Conservation (phyloP, 345 rosid species). For the Schrenkiella parvula region DNA sequence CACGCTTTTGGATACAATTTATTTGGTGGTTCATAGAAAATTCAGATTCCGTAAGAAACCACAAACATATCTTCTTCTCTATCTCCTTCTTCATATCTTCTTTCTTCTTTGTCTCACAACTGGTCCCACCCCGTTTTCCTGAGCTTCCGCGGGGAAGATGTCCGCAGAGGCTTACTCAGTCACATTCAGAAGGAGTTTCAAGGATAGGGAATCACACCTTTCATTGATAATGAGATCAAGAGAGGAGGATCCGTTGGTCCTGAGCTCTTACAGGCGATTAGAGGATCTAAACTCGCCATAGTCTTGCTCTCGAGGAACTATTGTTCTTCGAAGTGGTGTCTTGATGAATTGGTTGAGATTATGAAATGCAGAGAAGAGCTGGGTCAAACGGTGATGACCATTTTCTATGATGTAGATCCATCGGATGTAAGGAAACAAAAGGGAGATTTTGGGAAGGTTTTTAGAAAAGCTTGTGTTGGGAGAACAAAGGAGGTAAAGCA, state of each 20-base stretch:
- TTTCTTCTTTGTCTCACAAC: neutral
- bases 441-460: neutral
- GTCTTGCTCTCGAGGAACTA: neutral
- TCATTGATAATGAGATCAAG: neutral
- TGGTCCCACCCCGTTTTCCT: neutral
- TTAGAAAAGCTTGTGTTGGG: neutral
- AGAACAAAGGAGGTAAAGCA: neutral
- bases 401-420: neutral
- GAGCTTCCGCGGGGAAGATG: neutral
- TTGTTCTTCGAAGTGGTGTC: neutral
- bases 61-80: neutral
- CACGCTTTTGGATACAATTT: too few relatives aligned
- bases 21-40: too few relatives aligned
- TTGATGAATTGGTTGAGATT: neutral
- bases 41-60: too few relatives aligned
- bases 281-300: neutral
- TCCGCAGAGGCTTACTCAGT: neutral
- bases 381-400: neutral
- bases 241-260: neutral
- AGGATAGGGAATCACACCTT: neutral
- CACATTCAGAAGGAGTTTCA: neutral
- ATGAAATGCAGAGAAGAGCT: neutral
- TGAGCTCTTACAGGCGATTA: neutral
- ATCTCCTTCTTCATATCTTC: neutral
- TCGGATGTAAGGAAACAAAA: neutral